These are phyloP conservation scores for Chamaecyparis obtusa DNA, from an alignment of 75 land plant species.

Conservation along the genomic window DNA sequence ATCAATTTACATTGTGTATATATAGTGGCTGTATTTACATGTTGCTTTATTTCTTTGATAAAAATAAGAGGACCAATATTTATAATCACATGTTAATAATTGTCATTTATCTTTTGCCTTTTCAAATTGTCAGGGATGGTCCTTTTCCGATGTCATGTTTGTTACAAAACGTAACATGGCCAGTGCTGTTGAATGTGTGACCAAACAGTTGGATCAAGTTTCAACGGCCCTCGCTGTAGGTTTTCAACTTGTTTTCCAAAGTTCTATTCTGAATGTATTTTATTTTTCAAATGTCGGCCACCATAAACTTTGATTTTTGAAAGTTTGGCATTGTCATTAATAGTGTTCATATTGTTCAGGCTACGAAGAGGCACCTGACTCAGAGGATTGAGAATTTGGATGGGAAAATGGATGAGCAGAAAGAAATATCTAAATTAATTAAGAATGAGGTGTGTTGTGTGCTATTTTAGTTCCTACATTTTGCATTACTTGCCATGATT, in stretches of 20 bases:
- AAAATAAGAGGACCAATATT: not conserved
- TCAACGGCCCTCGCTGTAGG: constrained; percentile 69
- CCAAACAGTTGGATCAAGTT: constrained; percentile 82
- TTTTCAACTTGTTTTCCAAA: not conserved
- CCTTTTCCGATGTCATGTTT: constrained; percentile 87
- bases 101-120: not conserved
- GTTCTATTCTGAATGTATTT: not conserved
- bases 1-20: not conserved
- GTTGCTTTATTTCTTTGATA: not conserved
- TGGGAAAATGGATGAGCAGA: constrained; percentile 74
- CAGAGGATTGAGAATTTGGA: constrained; percentile 68
- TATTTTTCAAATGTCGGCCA: not conserved
- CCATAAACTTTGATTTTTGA: not conserved
- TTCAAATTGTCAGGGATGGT: constrained; percentile 53
- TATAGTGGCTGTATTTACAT: not conserved
- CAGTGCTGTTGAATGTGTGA: constrained; percentile 71
- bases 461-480: not conserved
- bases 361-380: constrained; percentile 69
- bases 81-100: not conserved
- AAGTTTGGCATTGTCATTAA: not conserved
- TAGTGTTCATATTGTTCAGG: constrained; percentile 19
- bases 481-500: not conserved
- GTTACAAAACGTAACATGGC: constrained; percentile 89
- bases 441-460: constrained; percentile 47
- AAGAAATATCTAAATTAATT: constrained; percentile 60